These are phyloP conservation scores for Chrysoporthe puriensis DNA, from an alignment of 2,329 filamentous ascomycete species.

Conservation along the genomic window DNA sequence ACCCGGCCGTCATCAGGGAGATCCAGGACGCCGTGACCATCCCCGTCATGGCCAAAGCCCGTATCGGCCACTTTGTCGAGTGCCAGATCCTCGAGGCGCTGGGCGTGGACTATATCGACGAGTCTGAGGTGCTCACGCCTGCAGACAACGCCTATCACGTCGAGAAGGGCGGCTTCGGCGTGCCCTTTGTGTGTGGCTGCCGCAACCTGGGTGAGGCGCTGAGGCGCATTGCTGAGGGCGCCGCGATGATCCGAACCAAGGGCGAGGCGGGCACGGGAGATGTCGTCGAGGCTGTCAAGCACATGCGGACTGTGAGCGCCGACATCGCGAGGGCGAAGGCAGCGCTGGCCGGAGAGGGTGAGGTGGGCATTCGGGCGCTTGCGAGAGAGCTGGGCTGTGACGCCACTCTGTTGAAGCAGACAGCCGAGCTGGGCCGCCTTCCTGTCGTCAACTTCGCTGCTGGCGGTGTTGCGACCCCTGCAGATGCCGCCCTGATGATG, in stretches of 20 bases:
- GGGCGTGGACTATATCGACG: slow-evolving; percentile 96
- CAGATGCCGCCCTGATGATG: slow-evolving; percentile 97
- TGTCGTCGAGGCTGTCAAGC: slow-evolving; percentile 89
- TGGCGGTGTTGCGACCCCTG: slow-evolving; percentile 98
- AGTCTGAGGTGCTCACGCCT: slow-evolving; percentile 95
- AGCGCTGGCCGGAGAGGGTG: slow-evolving; percentile 63
- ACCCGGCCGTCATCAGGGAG: slow-evolving; percentile 90
- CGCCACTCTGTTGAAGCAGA: slow-evolving; percentile 79
- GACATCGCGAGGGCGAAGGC: slow-evolving; percentile 82
- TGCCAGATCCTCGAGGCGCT: slow-evolving; percentile 97
- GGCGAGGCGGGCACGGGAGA: slow-evolving; percentile 97
- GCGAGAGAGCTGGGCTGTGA: slow-evolving; percentile 83
- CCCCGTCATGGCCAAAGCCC: slow-evolving; percentile 98
- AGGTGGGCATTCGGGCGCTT: slow-evolving; percentile 64
- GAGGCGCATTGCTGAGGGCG: slow-evolving; percentile 86
- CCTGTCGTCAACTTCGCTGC: slow-evolving; percentile 98
- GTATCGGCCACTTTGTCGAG: slow-evolving; percentile 97
- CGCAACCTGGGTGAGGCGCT: slow-evolving; percentile 92
- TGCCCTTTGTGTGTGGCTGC: slow-evolving; percentile 96
- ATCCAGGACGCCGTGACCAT: slow-evolving; percentile 96
- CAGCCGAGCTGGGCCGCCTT: slow-evolving; percentile 81
- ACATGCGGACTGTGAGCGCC: slow-evolving; percentile 87
- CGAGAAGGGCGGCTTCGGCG: slow-evolving; percentile 79
- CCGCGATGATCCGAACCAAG: slow-evolving; percentile 98
- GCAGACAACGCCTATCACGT: slow-evolving; percentile 92